Base-by-base conservation (phyloP, 306 rosid species). In the Lotus japonicus region DNA sequence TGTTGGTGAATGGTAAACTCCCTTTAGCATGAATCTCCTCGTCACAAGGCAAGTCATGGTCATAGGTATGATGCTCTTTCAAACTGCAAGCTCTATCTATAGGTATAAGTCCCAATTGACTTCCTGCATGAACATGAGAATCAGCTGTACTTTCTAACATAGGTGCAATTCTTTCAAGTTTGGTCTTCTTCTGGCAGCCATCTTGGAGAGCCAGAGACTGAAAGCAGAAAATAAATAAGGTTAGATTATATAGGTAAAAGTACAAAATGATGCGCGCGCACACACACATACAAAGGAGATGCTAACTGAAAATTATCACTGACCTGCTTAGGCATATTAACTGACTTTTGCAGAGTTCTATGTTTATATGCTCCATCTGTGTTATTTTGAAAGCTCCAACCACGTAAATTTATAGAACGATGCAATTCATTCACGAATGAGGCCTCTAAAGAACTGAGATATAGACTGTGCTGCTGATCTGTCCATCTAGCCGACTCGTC, bases 371-470 rank as follows among this genome's bases (percentile, higher is more conserved):
- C 44, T 50, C 73, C 80, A 53, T 56, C 51, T 10, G 43, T 41
- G 33, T 75, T 77, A 76, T 71, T 77, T 61, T 79, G 81, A 35
- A 68, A 62, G 50, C 70, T 33, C 79, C 55, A 64, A 68, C 74
- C 73, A 46, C 66, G 76, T 69, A 80, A 74, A 21, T 0, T 59
- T 64, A 81, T 69, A 53, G 86, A 82, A 36, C 5, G 74, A 60
- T 84, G 83, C 80, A 92, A 76, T 41, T 83, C 79, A 48, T 84
- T 82, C 56, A 90, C 87, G 76, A 92, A 92, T 42, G 98, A 88
- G 52, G 96, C 82, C 76, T 92, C 94, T 72, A 92, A 79, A 56
- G 89, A 86, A 71, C 74, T 77, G 77, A 92, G 76, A 81, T 88
- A 92, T 80, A 17, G 78, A 14, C 78, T 77, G 56, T 92, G 98